Conservation (phyloP, 2,329 filamentous ascomycete species). For the Podosphaera aphanis region DNA sequence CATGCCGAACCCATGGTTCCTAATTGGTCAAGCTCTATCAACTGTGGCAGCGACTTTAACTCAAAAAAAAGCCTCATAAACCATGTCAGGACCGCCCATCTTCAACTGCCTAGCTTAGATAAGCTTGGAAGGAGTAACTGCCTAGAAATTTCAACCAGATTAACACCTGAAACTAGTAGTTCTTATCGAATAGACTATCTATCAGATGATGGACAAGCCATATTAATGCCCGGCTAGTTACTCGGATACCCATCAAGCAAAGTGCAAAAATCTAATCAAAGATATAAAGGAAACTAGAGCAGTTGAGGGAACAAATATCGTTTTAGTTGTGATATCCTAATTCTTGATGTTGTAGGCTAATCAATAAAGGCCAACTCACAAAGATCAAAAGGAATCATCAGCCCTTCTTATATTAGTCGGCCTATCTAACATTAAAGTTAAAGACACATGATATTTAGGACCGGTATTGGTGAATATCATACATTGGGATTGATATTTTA, state of each 20-base stretch:
- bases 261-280: too few relatives aligned
- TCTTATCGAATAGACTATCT: neutral
- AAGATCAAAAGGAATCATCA: too few relatives aligned
- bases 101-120: conserved; percentile 28
- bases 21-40: conserved; percentile 39
- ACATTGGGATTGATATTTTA: too few relatives aligned
- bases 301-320: too few relatives aligned
- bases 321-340: too few relatives aligned
- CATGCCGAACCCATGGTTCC: conserved; percentile 30
- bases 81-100: conserved; percentile 62
- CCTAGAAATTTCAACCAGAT: neutral
- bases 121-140: neutral
- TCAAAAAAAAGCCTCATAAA: conserved; percentile 62
- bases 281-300: too few relatives aligned
- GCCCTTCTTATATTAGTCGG: too few relatives aligned
- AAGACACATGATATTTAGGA: too few relatives aligned
- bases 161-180: neutral
- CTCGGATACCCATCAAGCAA: neutral
- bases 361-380: too few relatives aligned
- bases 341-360: too few relatives aligned
- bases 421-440: too few relatives aligned
- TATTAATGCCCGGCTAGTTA: neutral
- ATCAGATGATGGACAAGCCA: neutral
- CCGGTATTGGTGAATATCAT: too few relatives aligned
- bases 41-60: conserved; percentile 53